Evolutionary conservation across 2,329 filamentous ascomycete genomes (phyloP).

Genomic region (Annulohypoxylon truncatum): DNA sequence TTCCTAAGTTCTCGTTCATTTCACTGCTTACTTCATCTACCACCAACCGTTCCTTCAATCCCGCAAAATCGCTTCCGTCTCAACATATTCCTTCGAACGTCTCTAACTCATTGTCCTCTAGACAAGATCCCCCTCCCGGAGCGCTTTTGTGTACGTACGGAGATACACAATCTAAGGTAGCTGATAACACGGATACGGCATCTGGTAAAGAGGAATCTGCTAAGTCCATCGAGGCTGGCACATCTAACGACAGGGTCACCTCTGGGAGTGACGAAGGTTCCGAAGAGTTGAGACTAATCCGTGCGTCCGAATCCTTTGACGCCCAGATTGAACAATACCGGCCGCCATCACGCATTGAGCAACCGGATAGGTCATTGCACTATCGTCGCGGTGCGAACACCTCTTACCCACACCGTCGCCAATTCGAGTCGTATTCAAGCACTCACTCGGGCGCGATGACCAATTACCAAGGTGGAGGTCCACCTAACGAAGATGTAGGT

Average conservation of each 20-base stretch:
- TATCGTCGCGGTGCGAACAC: slow-evolving; percentile 9
- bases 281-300: slow-evolving; percentile 16
- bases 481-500: slow-evolving; percentile 30
- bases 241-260: background rate
- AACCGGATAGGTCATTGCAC: slow-evolving; percentile 5
- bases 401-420: background rate
- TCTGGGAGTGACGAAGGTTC: slow-evolving; percentile 13
- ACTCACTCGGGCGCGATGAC: background rate
- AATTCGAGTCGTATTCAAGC: slow-evolving; percentile 5
- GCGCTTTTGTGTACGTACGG: slow-evolving; percentile 31
- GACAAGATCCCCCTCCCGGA: slow-evolving; percentile 25
- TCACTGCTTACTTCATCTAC: background rate
- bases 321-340: background rate
- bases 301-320: slow-evolving; percentile 17
- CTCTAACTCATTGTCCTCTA: slow-evolving; percentile 5
- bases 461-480: background rate
- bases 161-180: background rate
- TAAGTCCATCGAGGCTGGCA: background rate
- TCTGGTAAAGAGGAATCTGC: background rate
- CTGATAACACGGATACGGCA: background rate
- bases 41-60: background rate
- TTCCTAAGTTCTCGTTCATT: background rate
- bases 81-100: background rate
- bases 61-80: background rate
- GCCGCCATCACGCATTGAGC: background rate